phyloP scores from a whole-genome alignment of 1,139 yeast genomes.

The Arxiozyma bovina region DNA sequence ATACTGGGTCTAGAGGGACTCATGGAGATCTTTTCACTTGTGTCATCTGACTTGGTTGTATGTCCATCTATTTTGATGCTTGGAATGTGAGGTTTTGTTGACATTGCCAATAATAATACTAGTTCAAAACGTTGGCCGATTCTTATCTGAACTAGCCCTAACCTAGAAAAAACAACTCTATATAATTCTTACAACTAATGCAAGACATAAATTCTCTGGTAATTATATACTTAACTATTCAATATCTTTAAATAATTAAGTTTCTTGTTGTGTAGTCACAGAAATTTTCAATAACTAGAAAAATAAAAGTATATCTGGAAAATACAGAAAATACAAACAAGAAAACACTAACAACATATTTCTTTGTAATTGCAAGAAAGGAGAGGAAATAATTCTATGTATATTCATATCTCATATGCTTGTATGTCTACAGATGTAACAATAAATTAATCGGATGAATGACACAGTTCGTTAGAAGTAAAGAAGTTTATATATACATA shows the following conservation, averaged over 20 bases:
- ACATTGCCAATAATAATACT: neutral
- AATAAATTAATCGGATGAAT: neutral
- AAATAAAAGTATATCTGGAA: no score
- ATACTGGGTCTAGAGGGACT: constrained; percentile 23
- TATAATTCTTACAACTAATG: no score
- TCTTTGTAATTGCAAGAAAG: neutral
- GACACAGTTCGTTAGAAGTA: neutral
- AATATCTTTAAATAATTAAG: neutral
- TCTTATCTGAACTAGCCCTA: no score
- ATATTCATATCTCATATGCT: no score
- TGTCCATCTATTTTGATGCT: neutral
- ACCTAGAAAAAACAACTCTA: neutral
- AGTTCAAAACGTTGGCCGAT: neutral
- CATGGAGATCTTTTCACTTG: neutral
- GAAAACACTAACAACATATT: neutral
- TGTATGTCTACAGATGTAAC: neutral
- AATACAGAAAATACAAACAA: neutral
- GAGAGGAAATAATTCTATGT: no score
- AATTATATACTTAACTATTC: no score
- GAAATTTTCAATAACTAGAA: neutral
- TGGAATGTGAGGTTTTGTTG: neutral
- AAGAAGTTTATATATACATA: neutral
- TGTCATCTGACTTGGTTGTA: neutral
- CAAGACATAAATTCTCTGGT: no score
- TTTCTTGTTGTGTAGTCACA: neutral